A percentile compares a stretch with the other conserved stretches of the same genome.
Conservation (phyloP, 768 basidiomycete species). For the Lyophyllum semitale region DNA sequence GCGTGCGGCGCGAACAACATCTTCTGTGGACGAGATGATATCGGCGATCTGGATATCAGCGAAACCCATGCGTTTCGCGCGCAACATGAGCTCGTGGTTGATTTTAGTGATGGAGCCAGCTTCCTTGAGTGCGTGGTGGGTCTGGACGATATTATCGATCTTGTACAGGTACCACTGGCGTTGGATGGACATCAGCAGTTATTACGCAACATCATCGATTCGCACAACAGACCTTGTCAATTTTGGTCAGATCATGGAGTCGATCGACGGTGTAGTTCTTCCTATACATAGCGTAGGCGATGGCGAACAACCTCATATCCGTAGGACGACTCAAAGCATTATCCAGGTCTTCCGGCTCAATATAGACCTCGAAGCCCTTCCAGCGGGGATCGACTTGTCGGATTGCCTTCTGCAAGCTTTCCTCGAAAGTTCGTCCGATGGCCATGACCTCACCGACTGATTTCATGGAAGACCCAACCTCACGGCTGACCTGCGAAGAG, state of each 20-base stretch:
- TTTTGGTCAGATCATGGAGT: constrained; percentile 94
- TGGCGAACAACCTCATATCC: constrained; percentile 94
- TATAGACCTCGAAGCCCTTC: constrained; percentile 96
- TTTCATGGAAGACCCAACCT: constrained; percentile 98
- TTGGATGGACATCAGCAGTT: neutral
- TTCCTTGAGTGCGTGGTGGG: constrained; percentile 72
- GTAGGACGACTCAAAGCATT: constrained; percentile 80
- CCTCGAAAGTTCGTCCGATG: constrained; percentile 98
- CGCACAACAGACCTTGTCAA: constrained; percentile 74
- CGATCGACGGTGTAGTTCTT: constrained; percentile 87
- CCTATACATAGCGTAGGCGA: constrained; percentile 97
- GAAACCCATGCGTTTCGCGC: constrained; percentile 94
- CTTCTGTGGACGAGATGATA: constrained; percentile 73
- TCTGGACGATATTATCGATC: constrained; percentile 96
- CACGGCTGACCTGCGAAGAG: constrained; percentile 88
- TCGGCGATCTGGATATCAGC: constrained; percentile 91
- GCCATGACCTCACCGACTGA: constrained; percentile 99
- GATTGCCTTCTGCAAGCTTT: constrained; percentile 97
- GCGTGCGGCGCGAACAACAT: constrained; percentile 77
- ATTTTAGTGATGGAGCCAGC: constrained; percentile 71
- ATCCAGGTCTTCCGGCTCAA: constrained; percentile 85
- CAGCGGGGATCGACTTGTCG: constrained; percentile 97
- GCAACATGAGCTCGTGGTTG: constrained; percentile 75
- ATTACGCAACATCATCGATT: neutral
- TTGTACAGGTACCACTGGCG: constrained; percentile 96